phyloP scores from a whole-genome alignment of 805 yeast species.

The Starmerella cellae region DNA sequence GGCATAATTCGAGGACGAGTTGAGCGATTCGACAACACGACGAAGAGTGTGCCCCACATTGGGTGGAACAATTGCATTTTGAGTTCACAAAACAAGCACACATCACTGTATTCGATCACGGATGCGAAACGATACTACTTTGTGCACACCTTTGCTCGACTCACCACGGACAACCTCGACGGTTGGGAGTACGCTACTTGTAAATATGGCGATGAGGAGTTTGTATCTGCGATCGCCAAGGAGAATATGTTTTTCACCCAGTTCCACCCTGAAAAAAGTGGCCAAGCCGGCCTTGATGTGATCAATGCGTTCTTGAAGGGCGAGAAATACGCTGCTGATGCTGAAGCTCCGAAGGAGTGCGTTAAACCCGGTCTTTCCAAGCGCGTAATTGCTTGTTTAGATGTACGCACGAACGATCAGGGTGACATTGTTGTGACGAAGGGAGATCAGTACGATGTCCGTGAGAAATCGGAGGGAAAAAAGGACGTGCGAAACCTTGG shows the following conservation, averaged over 20 bases:
- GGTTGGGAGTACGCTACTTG: slow-evolving; percentile 66
- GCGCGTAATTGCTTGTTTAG: slow-evolving; percentile 90
- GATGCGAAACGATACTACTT: slow-evolving; percentile 69
- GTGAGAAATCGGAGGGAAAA: slow-evolving; percentile 51
- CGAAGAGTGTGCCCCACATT: slow-evolving; percentile 85
- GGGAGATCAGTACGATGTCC: slow-evolving; percentile 96
- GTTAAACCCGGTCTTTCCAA: slow-evolving; percentile 51
- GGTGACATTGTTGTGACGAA: slow-evolving; percentile 97
- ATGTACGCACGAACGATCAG: slow-evolving; percentile 85
- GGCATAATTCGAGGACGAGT: slow-evolving; percentile 43
- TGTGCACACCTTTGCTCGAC: slow-evolving; percentile 63
- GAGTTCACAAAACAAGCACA: slow-evolving; percentile 14
- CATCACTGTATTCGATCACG: slow-evolving; percentile 46
- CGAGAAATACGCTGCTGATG: slow-evolving; percentile 23
- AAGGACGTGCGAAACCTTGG: slow-evolving; percentile 72
- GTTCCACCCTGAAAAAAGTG: slow-evolving; percentile 98
- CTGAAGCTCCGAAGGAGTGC: too few relatives aligned
- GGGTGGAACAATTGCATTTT: slow-evolving; percentile 66
- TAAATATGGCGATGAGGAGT: slow-evolving; percentile 62
- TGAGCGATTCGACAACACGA: slow-evolving; percentile 44
- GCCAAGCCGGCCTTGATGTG: slow-evolving; percentile 71
- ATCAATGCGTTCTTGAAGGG: slow-evolving; percentile 57
- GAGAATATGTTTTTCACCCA: slow-evolving; percentile 88
- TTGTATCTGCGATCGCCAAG: slow-evolving; percentile 67
- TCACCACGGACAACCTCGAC: slow-evolving; percentile 16